Conservation (phyloP, 2,329 filamentous ascomycete genomes). For the Nemania abortiva region DNA sequence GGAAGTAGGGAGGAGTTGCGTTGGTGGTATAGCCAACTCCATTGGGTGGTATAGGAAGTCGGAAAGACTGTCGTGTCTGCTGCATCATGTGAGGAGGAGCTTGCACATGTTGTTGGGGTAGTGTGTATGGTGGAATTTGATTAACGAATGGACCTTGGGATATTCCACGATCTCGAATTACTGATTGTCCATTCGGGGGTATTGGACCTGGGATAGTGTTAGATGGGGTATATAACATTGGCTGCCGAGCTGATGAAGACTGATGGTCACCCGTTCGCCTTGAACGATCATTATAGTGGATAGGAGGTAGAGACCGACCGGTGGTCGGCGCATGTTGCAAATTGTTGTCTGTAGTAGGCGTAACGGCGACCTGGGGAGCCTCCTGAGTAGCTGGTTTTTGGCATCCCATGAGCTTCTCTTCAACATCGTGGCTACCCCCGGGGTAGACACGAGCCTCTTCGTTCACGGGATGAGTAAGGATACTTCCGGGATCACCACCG, state of each 20-base stretch:
- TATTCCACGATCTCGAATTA: neutral
- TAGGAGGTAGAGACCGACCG: neutral
- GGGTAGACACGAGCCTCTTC: conserved; percentile 25
- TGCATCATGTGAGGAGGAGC: conserved; percentile 7
- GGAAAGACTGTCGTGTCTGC: conserved; percentile 6
- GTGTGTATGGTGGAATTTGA: conserved; percentile 20
- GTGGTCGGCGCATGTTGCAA: neutral
- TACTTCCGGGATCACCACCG: conserved; percentile 10
- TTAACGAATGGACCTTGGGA: conserved; percentile 25
- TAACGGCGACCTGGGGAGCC: neutral
- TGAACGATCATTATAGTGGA: neutral
- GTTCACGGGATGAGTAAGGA: neutral
- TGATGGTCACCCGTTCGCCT: too few species aligned
- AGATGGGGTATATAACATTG: neutral
- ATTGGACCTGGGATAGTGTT: neutral
- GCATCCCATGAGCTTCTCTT: conserved; percentile 26
- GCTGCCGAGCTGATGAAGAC: neutral
- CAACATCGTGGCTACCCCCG: conserved; percentile 23
- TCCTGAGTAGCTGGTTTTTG: conserved; percentile 7
- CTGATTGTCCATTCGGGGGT: neutral
- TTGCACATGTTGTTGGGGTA: conserved; percentile 2
- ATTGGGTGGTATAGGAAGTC: neutral
- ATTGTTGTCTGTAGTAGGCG: neutral
- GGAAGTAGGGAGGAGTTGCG: neutral
- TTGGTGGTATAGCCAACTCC: neutral